Percentiles rank a stretch among this genome's conserved stretches.
These are phyloP conservation scores for Mycena citricolor DNA, from an alignment of 1,284 basidiomycete species.

Conservation along the genomic window DNA sequence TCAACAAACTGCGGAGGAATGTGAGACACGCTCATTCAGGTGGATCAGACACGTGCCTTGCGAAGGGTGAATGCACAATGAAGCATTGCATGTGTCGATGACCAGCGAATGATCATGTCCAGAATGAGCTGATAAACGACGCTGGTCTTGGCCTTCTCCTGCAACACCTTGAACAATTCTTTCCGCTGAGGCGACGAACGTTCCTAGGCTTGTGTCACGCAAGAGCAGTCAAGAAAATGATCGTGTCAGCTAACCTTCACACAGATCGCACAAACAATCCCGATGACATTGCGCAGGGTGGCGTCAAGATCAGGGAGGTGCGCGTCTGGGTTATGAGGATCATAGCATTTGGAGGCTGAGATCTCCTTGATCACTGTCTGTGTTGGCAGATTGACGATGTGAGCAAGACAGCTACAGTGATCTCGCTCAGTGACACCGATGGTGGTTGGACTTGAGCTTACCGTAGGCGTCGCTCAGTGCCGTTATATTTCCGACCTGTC, in stretches of 20 bases:
- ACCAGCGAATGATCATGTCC: conserved; percentile 30
- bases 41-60: conserved; percentile 12
- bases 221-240: no score
- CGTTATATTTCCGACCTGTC: conserved; percentile 8
- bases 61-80: conserved; percentile 11
- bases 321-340: conserved; percentile 5
- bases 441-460: not conserved
- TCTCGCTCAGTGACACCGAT: not conserved
- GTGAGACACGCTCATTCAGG: no score
- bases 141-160: conserved; percentile 11
- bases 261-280: conserved; percentile 22
- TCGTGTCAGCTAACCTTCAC: conserved; percentile 20
- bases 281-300: conserved; percentile 21
- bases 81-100: conserved; percentile 26
- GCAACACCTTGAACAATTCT: conserved; percentile 23
- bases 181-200: conserved; percentile 26
- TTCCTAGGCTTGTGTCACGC: conserved; percentile 22
- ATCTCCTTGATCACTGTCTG: conserved; percentile 7
- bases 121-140: conserved; percentile 21
- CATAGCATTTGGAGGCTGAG: conserved; percentile 4
- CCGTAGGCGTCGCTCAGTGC: conserved; percentile 8
- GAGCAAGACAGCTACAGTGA: conserved; percentile 11
- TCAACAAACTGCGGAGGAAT: no score
- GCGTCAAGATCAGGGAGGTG: conserved; percentile 1
- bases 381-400: conserved; percentile 15